Evolutionary conservation across 805 yeast species (phyloP).

Genomic region (Vanderwaltozyma verrucispora): DNA sequence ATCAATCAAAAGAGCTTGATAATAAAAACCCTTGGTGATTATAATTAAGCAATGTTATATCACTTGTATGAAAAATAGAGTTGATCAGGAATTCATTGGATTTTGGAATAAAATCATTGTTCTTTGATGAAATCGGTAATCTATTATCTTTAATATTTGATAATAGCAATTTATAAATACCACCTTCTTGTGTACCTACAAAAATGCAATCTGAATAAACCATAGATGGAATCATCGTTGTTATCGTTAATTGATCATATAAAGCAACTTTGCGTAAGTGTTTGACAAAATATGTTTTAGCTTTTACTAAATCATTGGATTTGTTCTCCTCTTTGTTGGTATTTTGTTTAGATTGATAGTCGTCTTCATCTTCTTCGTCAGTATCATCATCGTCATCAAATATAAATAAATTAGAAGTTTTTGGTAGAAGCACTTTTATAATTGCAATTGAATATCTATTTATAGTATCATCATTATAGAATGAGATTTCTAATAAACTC

Average conservation of each 20-base stretch:
- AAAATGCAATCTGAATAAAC: slow-evolving; percentile 14
- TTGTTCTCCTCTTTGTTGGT: no score
- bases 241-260: slow-evolving; percentile 12
- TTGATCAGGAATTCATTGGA: neutral
- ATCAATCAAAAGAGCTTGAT: slow-evolving; percentile 21
- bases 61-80: slow-evolving; percentile 15
- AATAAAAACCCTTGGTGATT: slow-evolving; percentile 11
- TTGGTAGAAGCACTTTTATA: slow-evolving; percentile 9
- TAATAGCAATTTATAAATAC: slow-evolving; percentile 15
- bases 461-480: slow-evolving; percentile 7
- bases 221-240: slow-evolving; percentile 12
- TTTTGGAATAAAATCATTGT: slow-evolving; percentile 18
- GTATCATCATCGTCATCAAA: slow-evolving; percentile 1
- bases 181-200: slow-evolving; percentile 22
- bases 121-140: slow-evolving; percentile 6
- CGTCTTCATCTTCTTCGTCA: neutral
- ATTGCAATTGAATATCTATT: neutral
- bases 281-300: slow-evolving; percentile 1
- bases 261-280: slow-evolving; percentile 9
- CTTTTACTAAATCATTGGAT: no score
- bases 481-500: slow-evolving; percentile 12
- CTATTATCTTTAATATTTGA: slow-evolving; percentile 3
- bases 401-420: slow-evolving; percentile 8
- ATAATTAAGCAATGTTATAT: slow-evolving; percentile 10
- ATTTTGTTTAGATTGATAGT: no score